These are phyloP conservation scores for Fistulifera pelliculosa DNA, from an alignment of 108 stramenopile genomes.

Conservation along the genomic window DNA sequence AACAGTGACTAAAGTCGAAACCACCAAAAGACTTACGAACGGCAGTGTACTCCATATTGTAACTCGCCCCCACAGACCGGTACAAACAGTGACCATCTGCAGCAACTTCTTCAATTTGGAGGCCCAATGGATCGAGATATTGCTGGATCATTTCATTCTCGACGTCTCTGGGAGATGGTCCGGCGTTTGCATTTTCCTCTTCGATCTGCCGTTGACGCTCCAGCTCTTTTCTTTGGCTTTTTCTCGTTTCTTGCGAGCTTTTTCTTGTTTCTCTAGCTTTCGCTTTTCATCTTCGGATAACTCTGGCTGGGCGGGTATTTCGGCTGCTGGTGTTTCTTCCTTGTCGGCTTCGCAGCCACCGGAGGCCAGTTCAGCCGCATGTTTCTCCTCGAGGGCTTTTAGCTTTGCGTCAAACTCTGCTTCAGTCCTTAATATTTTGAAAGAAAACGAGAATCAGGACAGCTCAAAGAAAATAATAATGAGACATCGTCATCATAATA, in stretches of 20 bases:
- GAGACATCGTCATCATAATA: background rate
- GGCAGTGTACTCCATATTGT: slow-evolving; percentile 19
- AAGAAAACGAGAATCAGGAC: slow-evolving; percentile 2
- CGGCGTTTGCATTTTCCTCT: slow-evolving; percentile 41
- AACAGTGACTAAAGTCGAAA: slow-evolving; percentile 3
- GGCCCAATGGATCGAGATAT: slow-evolving; percentile 31
- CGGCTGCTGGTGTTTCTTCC: slow-evolving; percentile 2
- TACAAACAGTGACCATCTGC: slow-evolving; percentile 96
- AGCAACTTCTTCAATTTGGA: slow-evolving; percentile 70
- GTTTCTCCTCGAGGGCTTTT: slow-evolving; percentile 31
- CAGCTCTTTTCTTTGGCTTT: slow-evolving; percentile 45
- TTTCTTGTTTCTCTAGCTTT: slow-evolving; percentile 14
- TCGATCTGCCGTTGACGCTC: slow-evolving; percentile 39
- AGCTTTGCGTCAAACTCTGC: slow-evolving; percentile 17
- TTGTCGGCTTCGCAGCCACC: background rate
- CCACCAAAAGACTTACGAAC: slow-evolving; percentile 29
- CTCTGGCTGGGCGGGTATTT: background rate
- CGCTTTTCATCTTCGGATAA: background rate
- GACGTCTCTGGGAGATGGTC: slow-evolving; percentile 46
- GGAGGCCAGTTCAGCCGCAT: slow-evolving; percentile 17
- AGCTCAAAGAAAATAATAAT: background rate
- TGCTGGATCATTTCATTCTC: slow-evolving; percentile 52
- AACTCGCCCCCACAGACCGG: slow-evolving; percentile 82
- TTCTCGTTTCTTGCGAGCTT: slow-evolving; percentile 52
- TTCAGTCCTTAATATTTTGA: slow-evolving; percentile 9